A percentile compares a stretch with the other conserved stretches of the same genome.
Conservation (phyloP, 257 asterid species). For the Perilla frutescens region DNA sequence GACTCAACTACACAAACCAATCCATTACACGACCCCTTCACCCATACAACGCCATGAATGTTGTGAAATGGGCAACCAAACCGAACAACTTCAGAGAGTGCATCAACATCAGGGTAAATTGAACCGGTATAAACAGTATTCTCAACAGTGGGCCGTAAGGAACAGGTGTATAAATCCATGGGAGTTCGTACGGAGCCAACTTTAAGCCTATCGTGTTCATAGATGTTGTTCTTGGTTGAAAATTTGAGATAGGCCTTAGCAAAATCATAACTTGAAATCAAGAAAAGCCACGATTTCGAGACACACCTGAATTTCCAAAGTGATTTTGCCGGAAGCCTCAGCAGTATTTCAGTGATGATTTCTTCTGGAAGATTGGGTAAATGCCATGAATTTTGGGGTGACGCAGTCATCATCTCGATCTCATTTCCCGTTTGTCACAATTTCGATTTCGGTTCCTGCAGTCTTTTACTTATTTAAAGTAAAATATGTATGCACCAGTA, state of each 20-base stretch:
- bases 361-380: constrained; percentile 21
- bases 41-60: neutral
- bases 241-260: constrained; percentile 28
- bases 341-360: constrained; percentile 38
- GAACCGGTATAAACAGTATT: neutral
- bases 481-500: too few relatives aligned
- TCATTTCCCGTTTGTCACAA: too few relatives aligned
- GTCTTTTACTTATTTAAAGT: too few relatives aligned
- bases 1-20: constrained; percentile 23
- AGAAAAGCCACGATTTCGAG: constrained; percentile 23
- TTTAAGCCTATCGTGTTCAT: neutral
- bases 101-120: constrained; percentile 11
- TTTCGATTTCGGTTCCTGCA: neutral
- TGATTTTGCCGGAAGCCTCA: constrained; percentile 43
- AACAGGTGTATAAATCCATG: constrained; percentile 5
- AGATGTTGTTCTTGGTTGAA: constrained; percentile 9
- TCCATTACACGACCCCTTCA: constrained; percentile 35
- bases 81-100: constrained; percentile 29
- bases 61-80: constrained; percentile 16
- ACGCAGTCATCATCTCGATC: constrained; percentile 1
- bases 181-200: neutral
- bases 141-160: neutral
- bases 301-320: constrained; percentile 39
- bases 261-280: constrained; percentile 32
- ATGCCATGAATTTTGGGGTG: neutral